phyloP scores from a whole-genome alignment of 2,329 filamentous ascomycete genomes.

The Clarireedia homoeocarpa region DNA sequence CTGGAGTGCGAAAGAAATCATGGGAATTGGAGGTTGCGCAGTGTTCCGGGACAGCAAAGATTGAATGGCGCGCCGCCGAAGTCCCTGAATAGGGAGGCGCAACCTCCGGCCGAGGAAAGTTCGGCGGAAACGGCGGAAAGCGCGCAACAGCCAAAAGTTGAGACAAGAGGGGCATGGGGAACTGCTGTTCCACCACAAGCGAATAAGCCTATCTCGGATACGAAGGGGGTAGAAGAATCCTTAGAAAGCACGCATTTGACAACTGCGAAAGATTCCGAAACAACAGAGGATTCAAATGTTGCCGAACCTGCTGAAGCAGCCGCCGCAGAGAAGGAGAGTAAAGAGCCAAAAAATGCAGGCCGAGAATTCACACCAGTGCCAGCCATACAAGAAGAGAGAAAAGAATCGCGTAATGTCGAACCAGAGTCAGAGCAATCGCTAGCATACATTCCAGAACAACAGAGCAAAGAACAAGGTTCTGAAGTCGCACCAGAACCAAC shows the following conservation, averaged over 20 bases:
- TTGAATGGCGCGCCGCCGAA: conserved; percentile 57
- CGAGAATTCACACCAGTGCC: too few relatives aligned
- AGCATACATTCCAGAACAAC: background rate
- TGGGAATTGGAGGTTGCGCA: conserved; percentile 81
- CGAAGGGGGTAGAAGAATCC: conserved; percentile 20
- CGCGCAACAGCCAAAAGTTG: conserved; percentile 8
- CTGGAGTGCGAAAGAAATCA: conserved; percentile 85
- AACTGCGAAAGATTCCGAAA: background rate
- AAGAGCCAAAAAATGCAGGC: background rate
- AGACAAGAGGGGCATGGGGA: conserved; percentile 23
- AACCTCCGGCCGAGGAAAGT: background rate
- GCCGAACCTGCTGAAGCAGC: conserved; percentile 12
- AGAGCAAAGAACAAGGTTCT: background rate
- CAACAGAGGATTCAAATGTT: background rate
- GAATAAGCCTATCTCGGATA: background rate
- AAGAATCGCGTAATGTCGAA: too few relatives aligned
- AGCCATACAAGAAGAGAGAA: background rate
- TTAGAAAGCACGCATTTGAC: conserved; percentile 9
- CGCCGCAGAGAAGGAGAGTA: conserved; percentile 5
- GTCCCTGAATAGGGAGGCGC: conserved; percentile 23
- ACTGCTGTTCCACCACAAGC: conserved; percentile 14
- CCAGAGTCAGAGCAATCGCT: too few relatives aligned
- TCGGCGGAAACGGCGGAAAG: background rate
- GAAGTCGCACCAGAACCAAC: background rate
- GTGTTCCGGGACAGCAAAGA: conserved; percentile 68